These are phyloP conservation scores for Coemansia erecta DNA, from an alignment of 192 early-diverging fungal species.

Conservation along the genomic window DNA sequence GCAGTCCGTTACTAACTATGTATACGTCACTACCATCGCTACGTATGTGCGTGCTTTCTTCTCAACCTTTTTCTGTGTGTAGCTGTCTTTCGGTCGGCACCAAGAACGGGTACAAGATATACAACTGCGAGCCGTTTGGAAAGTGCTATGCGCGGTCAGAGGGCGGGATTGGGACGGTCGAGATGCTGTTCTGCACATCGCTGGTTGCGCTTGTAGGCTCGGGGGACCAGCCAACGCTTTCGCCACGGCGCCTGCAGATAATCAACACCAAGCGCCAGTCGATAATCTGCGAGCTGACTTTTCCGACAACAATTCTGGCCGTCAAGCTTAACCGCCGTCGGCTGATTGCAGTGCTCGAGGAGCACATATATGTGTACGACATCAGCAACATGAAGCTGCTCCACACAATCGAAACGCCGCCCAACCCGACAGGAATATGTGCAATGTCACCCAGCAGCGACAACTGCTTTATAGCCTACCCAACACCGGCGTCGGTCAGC, in stretches of 20 bases:
- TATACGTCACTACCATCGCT: background rate
- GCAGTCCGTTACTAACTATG: background rate
- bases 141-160: constrained; percentile 89
- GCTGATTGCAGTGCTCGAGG: constrained; percentile 91
- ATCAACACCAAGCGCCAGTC: constrained; percentile 98
- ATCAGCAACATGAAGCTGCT: constrained; percentile 98
- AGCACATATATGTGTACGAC: constrained; percentile 95
- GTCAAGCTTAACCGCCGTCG: constrained; percentile 95
- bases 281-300: constrained; percentile 96
- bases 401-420: constrained; percentile 92
- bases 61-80: constrained; percentile 8
- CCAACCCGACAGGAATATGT: constrained; percentile 86
- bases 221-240: constrained; percentile 83
- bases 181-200: constrained; percentile 98
- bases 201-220: constrained; percentile 94
- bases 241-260: constrained; percentile 87
- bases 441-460: constrained; percentile 90
- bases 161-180: constrained; percentile 90
- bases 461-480: constrained; percentile 94
- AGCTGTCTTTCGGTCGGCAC: constrained; percentile 89
- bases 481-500: constrained; percentile 68
- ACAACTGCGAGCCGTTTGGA: constrained; percentile 96
- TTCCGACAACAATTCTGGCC: constrained; percentile 86
- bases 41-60: background rate
- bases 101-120: constrained; percentile 86